phyloP scores from a whole-genome alignment of 306 rosid species.

The Cicer yamashitae region DNA sequence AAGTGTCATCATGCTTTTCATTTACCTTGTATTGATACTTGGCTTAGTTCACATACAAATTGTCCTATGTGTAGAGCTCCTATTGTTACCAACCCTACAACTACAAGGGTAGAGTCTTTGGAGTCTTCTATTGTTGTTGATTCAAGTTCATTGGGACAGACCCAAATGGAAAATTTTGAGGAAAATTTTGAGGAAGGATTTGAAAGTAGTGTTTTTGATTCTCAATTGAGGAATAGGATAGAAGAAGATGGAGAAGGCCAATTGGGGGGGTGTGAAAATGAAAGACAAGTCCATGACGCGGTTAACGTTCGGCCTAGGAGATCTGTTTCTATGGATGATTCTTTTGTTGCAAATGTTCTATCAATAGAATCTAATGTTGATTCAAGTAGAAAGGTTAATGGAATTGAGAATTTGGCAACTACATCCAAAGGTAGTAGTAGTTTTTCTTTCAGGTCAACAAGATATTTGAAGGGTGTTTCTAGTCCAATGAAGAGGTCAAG shows the following conservation, averaged over 20 bases:
- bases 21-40: constrained; percentile 80
- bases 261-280: not conserved
- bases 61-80: constrained; percentile 93
- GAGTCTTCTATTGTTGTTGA: constrained; percentile 39
- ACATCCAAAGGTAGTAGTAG: constrained; percentile 51
- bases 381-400: constrained; percentile 44
- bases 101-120: constrained; percentile 12
- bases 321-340: constrained; percentile 72
- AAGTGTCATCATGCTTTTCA: constrained; percentile 93
- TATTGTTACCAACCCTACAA: constrained; percentile 41
- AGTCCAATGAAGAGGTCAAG: constrained; percentile 69
- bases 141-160: constrained; percentile 44
- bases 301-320: constrained; percentile 47
- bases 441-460: constrained; percentile 58
- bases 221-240: constrained; percentile 42
- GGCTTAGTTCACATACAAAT: constrained; percentile 88
- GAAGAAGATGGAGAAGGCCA: constrained; percentile 41
- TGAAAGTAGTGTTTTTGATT: constrained; percentile 43
- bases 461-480: constrained; percentile 48
- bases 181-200: constrained; percentile 22
- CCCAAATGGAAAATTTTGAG: constrained; percentile 28
- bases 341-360: constrained; percentile 46
- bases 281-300: constrained; percentile 24
- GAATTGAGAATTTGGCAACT: constrained; percentile 46
- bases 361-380: constrained; percentile 36